Base-by-base conservation (phyloP, 106 monocot genomes). In the Ottelia alismoides region DNA sequence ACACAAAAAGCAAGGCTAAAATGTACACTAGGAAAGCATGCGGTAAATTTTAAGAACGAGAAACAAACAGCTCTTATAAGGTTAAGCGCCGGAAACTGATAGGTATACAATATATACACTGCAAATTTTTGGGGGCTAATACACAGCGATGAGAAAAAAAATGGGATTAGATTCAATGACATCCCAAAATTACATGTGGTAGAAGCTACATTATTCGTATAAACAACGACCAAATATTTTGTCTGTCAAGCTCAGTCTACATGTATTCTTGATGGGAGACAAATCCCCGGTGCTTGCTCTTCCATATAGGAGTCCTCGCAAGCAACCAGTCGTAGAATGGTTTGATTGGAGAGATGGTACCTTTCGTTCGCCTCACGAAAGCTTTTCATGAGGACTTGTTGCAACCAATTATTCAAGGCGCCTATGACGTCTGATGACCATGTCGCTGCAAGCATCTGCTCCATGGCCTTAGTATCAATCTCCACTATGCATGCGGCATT, bases 371-470 rank as follows among this genome's bases (percentile, higher is more conserved):
- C 60, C 20, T 60, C 60, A 3, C 51, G 25, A 21, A 69, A 69
- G 45, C 60, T 52, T 25, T 60, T 69, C 18, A 28, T 11, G 6
- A 69, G 69, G 24, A 69, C 60, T 19, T 53, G 50, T 60, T 61
- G 45, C 43, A 31, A 40, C 69, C 69, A 69, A 20, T 53, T 20
- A 16, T 28, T 45, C 28, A 69, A 22, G 24, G 30, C 27, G 52
- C 29, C 60, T 22, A n/a, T 46, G 14, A 28, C 60, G 12, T 44
- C 60, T n/a, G 53, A 22, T 17, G 44, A 29, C 60, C 69, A 69
- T 29, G 69, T 53, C 0, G 69, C 69, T 25, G 60, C 59, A 22
- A 69, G 43, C 27, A 69, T 69, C 27, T 69, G 60, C 21, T 69
- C 69, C 69, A 69, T 69, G 43, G 60, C 52, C 27, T 28, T 60